Base-by-base conservation (phyloP, 805 yeast genomes). In the Metschnikowia lunata region DNA sequence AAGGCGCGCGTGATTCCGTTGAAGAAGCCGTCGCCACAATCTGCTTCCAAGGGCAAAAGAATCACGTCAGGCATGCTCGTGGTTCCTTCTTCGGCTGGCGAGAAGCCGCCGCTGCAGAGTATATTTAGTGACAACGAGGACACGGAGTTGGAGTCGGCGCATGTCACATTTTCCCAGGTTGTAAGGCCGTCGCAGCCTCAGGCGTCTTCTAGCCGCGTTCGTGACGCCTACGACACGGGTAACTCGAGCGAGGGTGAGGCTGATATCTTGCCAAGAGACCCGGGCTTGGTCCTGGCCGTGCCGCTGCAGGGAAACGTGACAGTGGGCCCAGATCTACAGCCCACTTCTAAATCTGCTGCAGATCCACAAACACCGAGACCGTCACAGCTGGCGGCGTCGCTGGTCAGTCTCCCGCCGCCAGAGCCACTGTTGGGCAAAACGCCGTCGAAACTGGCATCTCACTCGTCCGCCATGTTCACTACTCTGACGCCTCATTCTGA, bases 41-140 rank as follows among this genome's bases (percentile, higher is more conserved):
- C 54, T 9, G 48, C 37, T 6, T 13, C 44, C 10, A 47, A 49
- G 18, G 54, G 52, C 5, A 42, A 37, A 12, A 54, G 74, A 26
- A 67, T 70, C 30, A 70, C 74, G 8, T 67, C 73, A 1, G 75
- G 75, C 4, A 70, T 70, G 75, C 57, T 70, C 27, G 59, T 50
- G 30, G 55, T 60, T 13, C 74, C 75, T 1, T 52, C 59, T 7
- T 34, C 34, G 23, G 31, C 31, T 9, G 13, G 34, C 32, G 36
- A 37, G 6, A 26, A 14, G 6, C 18, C 34, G 6, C 26, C 9
- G 15, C 14, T 43, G 26, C 36, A 33, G 26, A 30, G 18, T 8
- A 30, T 38, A 15, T 47, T 44, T 28, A 47, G 44, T 30, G 53
- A 50, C 18, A 41, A 47, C 33, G 49, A 50, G 26, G 49, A 44